Conservation (phyloP, 148 eudicot species). For the Salicornia ramosissima region DNA sequence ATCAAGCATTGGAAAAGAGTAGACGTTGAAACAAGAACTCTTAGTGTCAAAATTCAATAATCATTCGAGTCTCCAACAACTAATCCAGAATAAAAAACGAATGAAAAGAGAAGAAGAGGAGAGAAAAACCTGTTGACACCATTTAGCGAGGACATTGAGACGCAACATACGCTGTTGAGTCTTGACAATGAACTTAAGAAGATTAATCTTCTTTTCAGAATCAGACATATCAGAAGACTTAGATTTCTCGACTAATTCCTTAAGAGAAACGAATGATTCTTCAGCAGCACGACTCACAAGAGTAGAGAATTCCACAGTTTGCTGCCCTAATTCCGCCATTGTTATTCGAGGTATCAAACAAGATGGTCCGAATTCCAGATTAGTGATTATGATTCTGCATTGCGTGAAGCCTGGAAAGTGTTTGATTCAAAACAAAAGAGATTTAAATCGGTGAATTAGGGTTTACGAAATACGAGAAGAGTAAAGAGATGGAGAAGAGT, state of each 20-base stretch:
- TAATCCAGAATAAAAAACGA: neutral
- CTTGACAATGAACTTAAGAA: conserved; percentile 76
- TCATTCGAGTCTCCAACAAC: neutral
- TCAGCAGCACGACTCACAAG: conserved; percentile 82
- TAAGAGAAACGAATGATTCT: conserved; percentile 71
- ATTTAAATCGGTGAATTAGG: neutral
- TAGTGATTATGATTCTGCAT: neutral
- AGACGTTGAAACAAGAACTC: neutral
- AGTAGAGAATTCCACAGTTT: conserved; percentile 73
- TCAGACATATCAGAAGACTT: conserved; percentile 62
- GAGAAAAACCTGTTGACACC: conserved; percentile 82
- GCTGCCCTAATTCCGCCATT: conserved; percentile 70
- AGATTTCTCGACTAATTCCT: conserved; percentile 85
- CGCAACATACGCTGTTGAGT: conserved; percentile 98
- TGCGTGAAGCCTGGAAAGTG: neutral
- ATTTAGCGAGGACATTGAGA: conserved; percentile 88
- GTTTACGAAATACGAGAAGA: neutral
- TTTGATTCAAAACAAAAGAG: neutral
- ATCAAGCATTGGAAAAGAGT: too few relatives aligned
- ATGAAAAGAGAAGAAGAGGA: neutral
- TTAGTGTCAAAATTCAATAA: neutral
- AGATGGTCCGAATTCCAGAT: neutral
- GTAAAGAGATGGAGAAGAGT: neutral
- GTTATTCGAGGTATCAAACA: neutral
- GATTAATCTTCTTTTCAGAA: conserved; percentile 80